Conservation (phyloP, 2,329 filamentous ascomycete genomes). For the Monilinia aucupariae region DNA sequence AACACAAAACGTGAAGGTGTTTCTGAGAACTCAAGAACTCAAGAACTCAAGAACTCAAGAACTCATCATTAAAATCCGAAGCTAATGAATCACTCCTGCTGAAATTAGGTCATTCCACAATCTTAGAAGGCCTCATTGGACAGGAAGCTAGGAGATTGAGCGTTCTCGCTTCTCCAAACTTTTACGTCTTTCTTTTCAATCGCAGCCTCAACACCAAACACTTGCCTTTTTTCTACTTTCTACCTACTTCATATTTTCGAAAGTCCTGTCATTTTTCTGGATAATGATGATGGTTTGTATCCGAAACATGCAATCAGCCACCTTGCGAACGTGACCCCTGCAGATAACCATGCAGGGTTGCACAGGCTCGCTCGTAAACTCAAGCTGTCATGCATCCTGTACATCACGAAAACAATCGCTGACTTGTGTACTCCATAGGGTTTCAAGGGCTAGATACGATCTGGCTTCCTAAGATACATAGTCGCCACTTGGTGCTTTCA, state of each 20-base stretch:
- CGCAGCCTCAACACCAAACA: background rate
- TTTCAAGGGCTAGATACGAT: background rate
- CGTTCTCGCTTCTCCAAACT: background rate
- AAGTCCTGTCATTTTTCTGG: background rate
- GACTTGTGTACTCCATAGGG: background rate
- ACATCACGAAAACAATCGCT: constrained; percentile 1
- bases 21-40: too few species aligned
- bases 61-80: background rate
- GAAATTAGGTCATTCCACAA: background rate
- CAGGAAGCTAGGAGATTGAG: background rate
- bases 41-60: too few species aligned
- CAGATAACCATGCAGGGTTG: background rate
- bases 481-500: background rate
- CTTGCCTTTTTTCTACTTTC: background rate
- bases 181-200: background rate
- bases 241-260: background rate
- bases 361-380: constrained; percentile 11
- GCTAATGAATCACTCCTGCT: background rate
- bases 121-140: background rate
- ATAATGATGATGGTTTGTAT: background rate
- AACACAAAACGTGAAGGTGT: background rate
- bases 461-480: background rate
- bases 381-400: background rate
- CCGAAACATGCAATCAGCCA: constrained; percentile 13
- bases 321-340: constrained; percentile 10